Percentiles rank a stretch among this genome's conserved stretches.
phyloP scores from a whole-genome alignment of 2,329 filamentous ascomycete species.

The Tympanopsis confertula region DNA sequence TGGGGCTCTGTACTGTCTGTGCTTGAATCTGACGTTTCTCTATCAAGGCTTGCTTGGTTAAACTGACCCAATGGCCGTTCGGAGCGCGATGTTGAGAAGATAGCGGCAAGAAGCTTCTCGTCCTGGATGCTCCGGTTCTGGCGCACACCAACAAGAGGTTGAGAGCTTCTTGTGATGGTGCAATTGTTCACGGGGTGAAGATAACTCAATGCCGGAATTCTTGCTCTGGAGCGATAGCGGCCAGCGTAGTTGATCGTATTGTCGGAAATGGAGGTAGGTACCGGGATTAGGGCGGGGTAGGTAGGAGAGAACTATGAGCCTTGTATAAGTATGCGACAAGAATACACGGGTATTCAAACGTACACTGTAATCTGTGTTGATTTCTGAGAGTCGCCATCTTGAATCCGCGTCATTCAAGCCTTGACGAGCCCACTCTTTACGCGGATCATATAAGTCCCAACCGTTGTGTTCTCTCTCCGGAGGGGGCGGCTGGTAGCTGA shows the following conservation, averaged over 20 bases:
- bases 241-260: conserved; percentile 90
- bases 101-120: conserved; percentile 83
- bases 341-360: background rate
- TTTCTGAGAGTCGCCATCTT: conserved; percentile 85
- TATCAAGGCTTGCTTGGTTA: conserved; percentile 15
- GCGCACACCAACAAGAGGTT: conserved; percentile 76
- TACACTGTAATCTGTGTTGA: conserved; percentile 71
- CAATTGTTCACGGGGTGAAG: conserved; percentile 96
- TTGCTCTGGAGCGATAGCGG: conserved; percentile 74
- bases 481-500: conserved; percentile 66
- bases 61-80: conserved; percentile 22
- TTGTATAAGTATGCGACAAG: background rate
- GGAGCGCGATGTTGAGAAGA: conserved; percentile 60
- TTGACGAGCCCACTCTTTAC: conserved; percentile 74
- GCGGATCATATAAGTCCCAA: conserved; percentile 76
- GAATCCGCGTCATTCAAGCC: conserved; percentile 66
- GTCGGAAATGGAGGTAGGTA: conserved; percentile 86
- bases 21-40: conserved; percentile 14
- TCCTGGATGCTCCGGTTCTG: conserved; percentile 90
- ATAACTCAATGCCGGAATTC: conserved; percentile 84
- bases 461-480: conserved; percentile 66
- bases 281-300: conserved; percentile 74
- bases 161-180: conserved; percentile 87
- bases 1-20: conserved; percentile 16
- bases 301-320: conserved; percentile 67